Evolutionary conservation across 176 grass and related monocot genomes (phyloP), one percentile per base, ranked within the genome.

Genomic region (Eleusine coracana): DNA sequence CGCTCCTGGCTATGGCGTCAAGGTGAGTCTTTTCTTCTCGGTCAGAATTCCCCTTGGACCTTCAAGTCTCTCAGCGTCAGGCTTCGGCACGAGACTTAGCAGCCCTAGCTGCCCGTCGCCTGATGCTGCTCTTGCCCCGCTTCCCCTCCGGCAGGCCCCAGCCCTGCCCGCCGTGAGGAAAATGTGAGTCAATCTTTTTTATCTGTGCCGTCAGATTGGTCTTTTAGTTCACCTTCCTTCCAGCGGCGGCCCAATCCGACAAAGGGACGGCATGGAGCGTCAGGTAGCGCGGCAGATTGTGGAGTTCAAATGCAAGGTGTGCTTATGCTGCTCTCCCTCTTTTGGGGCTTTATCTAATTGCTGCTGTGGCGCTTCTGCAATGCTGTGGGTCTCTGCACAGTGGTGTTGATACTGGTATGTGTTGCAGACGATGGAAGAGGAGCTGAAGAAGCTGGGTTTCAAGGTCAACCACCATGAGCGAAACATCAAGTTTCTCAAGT

Each of bases 401-500:
- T 61, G 52, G 11, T 52, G 15, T 78, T 64, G 44, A 44, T 67
- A 13, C 29, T 27, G 3, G 28, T 87, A 28, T 66, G n/a, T 39
- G 54, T 78, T 91, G 66, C 83, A 97, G 95, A 68, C 21, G 48
- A 78, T 94, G 87, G 77, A 97, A 83, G 88, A 92, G 14, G 88
- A 92, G 51, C 34, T 97, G 46, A 60, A 91, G 44, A 92, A 76
- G 78, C 68, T 94, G 46, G 90, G 70, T 9, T 70, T 91, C 73
- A 85, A 91, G 78, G 80, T 91, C 75, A 87, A 89, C 55, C 88
- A 94, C 80, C 87, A 97, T 40, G 92, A 97, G 54, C 75, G 90
- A 44, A 91, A 91, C 81, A 70, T 94, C 36, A 89, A 67, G 66
- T 84, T 91, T 79, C 83, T 97, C 77, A 94, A 91, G 18, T 86